Percentiles rank a stretch among this genome's conserved stretches.
Evolutionary conservation across 164 flowering plant genomes (phyloP).

Genomic region (Brasenia schreberi): DNA sequence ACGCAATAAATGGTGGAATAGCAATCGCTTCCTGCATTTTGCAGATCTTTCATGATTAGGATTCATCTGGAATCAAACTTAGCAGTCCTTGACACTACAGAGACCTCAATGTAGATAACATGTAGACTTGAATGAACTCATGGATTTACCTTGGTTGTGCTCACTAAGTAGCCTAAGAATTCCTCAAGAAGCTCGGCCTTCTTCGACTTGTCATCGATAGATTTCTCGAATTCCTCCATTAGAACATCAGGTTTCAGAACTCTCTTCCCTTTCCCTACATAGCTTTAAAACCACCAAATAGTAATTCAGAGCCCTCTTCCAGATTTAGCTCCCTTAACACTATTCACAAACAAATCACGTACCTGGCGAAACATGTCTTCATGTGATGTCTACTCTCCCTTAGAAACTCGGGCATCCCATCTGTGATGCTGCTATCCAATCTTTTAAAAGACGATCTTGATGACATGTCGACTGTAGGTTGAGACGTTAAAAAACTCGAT

Average conservation of each 20-base stretch:
- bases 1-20: constrained; percentile 72
- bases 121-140: not conserved
- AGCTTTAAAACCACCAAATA: constrained; percentile 19
- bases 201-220: constrained; percentile 56
- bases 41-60: not conserved
- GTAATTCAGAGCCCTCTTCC: not conserved
- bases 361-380: constrained; percentile 76
- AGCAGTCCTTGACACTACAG: not conserved
- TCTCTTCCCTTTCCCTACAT: constrained; percentile 44
- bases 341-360: not conserved
- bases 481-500: too few species aligned
- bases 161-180: constrained; percentile 61
- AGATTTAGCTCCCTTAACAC: not conserved
- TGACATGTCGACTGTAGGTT: constrained; percentile 20
- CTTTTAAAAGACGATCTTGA: constrained; percentile 30
- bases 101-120: not conserved
- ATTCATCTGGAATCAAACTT: not conserved
- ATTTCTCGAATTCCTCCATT: constrained; percentile 56
- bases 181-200: constrained; percentile 55
- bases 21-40: constrained; percentile 77
- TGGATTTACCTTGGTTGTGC: constrained; percentile 50
- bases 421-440: constrained; percentile 41
- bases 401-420: constrained; percentile 75
- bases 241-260: constrained; percentile 50
- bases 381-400: constrained; percentile 59